Evolutionary conservation across 2,329 filamentous ascomycete species (phyloP), one percentile per base, ranked within the genome.

Genomic region (Pseudocercospora pini-densiflorae): DNA sequence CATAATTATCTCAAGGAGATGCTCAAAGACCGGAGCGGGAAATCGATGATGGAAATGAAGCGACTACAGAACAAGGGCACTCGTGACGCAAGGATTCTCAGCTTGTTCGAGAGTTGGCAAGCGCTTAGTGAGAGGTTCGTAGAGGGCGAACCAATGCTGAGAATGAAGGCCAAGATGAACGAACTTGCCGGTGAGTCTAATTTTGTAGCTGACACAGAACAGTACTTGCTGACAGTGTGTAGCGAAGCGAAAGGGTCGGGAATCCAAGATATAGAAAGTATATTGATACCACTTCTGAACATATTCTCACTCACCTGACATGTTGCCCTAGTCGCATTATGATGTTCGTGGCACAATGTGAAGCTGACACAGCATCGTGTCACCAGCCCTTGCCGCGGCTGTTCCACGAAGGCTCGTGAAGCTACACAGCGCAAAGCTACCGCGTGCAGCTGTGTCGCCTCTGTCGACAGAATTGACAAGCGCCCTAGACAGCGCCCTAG

Each of bases 11-110:
- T 74, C 27, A 70, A 66, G 64, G 71, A 68, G 1, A 70, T 73
- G 71, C 57, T 74, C 59, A 67, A 68, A 57, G 70, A 73, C 60
- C 57, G 71, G 23, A 70, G 68, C 57, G 73, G 73, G 8, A 73
- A 70, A 59, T 68, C 64, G 10, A 72, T 74, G 72, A 73, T 74
- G 68, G 71, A 74, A 62, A 73, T 74, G 72, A 74, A 74, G 71
- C 57, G 71, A 19, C 59, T 74, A 64, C 66, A 70, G 66, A 74
- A 74, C 55, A 66, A 64, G 61, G 53, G 43, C 9, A 66, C 65
- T 19, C 59, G 73, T 23, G 70, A 74, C 40, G 62, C 63, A 53
- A 65, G 72, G 55, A 69, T 74, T 45, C 21, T 74, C 65, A 63
- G 70, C n/a, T 29, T 74, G 65, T 73, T 70, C 49, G 70, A 74